Evolutionary conservation across 768 basidiomycete species (phyloP).

Genomic region (Podaxis pistillaris): DNA sequence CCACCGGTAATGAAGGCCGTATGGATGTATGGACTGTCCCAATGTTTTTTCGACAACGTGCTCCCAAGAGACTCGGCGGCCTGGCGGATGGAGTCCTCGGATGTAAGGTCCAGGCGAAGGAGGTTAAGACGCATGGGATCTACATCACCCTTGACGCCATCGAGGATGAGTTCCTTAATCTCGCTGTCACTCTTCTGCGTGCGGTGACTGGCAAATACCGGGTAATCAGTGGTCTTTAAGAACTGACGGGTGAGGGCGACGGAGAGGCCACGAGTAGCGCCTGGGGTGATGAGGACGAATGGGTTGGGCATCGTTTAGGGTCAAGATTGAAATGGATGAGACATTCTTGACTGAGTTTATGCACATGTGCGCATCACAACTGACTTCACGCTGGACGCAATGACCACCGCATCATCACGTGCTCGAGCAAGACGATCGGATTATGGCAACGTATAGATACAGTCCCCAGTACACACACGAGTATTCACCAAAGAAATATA

Average conservation of each 20-base stretch:
- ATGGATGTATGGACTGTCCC: conserved; percentile 42
- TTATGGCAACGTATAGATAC: neutral
- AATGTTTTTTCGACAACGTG: conserved; percentile 25
- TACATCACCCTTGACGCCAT: conserved; percentile 35
- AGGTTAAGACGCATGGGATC: conserved; percentile 44
- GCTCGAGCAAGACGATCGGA: neutral
- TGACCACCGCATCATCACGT: conserved; percentile 7
- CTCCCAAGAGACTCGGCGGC: conserved; percentile 43
- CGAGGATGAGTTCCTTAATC: conserved; percentile 41
- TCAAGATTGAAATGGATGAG: conserved; percentile 2
- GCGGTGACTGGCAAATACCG: conserved; percentile 58
- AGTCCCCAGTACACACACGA: neutral
- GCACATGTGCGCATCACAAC: neutral
- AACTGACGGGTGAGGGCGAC: conserved; percentile 54
- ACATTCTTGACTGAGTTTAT: neutral
- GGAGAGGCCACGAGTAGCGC: conserved; percentile 54
- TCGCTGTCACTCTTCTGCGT: conserved; percentile 28
- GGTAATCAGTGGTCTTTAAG: conserved; percentile 46
- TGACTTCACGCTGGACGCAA: neutral
- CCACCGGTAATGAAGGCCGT: conserved; percentile 58
- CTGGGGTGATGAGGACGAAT: conserved; percentile 52
- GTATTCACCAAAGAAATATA: conserved; percentile 9
- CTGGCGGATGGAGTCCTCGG: conserved; percentile 47
- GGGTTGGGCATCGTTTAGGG: conserved; percentile 29
- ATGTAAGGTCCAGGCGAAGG: conserved; percentile 49